phyloP scores from a whole-genome alignment of 441 rosid genomes.

The Heliophila coronopifolia region DNA sequence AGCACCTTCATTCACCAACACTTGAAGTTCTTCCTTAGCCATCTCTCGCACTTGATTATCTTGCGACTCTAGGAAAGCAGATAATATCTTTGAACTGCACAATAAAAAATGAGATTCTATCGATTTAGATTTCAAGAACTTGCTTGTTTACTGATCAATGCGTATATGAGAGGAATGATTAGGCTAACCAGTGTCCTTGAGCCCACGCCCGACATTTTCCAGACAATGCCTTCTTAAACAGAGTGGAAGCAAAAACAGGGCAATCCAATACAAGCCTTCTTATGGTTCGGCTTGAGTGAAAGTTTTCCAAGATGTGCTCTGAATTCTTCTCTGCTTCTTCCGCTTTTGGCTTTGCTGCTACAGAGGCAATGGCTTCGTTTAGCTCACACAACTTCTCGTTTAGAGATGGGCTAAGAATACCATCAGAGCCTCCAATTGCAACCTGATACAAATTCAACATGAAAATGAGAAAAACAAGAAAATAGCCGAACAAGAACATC shows the following conservation, averaged over 20 bases:
- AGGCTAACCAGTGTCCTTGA: conserved; percentile 76
- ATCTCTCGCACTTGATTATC: conserved; percentile 42
- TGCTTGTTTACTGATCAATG: background rate
- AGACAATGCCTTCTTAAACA: conserved; percentile 70
- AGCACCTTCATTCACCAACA: conserved; percentile 50
- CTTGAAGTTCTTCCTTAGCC: conserved; percentile 58
- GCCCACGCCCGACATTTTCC: conserved; percentile 69
- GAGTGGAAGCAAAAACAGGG: conserved; percentile 59
- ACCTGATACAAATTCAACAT: conserved; percentile 36
- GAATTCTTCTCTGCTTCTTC: conserved; percentile 47
- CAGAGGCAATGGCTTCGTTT: conserved; percentile 60
- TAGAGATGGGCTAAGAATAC: conserved; percentile 57
- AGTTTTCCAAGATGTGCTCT: conserved; percentile 71
- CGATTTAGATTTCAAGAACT: background rate
- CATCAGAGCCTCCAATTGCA: conserved; percentile 59
- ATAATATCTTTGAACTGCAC: conserved; percentile 67
- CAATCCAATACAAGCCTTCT: conserved; percentile 69
- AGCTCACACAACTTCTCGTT: conserved; percentile 56
- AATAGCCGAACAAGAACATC: background rate
- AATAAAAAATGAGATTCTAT: conserved; percentile 10
- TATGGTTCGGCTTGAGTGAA: conserved; percentile 77
- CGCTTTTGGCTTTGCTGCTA: conserved; percentile 56
- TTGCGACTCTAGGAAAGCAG: conserved; percentile 59
- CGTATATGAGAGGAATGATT: background rate
- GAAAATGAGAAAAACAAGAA: background rate